Conservation (phyloP, 768 basidiomycete species). For the Krasilnikovozyma curviuscula region DNA sequence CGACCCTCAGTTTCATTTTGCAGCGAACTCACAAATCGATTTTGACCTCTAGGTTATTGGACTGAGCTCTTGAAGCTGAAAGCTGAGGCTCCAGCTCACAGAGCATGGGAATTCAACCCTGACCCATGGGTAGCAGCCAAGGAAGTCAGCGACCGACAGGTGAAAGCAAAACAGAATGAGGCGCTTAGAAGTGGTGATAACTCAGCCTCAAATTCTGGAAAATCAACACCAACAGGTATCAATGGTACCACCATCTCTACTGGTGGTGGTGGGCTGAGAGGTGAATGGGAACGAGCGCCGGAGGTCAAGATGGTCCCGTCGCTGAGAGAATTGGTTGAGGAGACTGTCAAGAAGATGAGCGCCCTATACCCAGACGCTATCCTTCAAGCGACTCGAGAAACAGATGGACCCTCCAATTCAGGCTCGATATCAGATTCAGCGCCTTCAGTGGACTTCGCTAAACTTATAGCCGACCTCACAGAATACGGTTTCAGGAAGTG, state of each 20-base stretch:
- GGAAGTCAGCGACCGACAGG: constrained; percentile 47
- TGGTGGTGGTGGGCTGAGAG: constrained; percentile 28
- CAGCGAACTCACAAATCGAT: too few relatives aligned
- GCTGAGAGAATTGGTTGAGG: constrained; percentile 63
- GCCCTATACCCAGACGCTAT: constrained; percentile 25
- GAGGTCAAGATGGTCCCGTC: constrained; percentile 68
- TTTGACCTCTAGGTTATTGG: too few relatives aligned
- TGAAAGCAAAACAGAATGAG: constrained; percentile 33
- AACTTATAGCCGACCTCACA: constrained; percentile 19
- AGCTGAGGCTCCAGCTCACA: constrained; percentile 44
- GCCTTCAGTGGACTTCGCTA: constrained; percentile 33
- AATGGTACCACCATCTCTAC: constrained; percentile 1
- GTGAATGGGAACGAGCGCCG: constrained; percentile 26
- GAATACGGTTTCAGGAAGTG: too few relatives aligned
- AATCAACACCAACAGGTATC: constrained; percentile 16
- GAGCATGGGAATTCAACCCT: constrained; percentile 67
- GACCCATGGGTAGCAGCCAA: constrained; percentile 66
- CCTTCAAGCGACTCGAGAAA: constrained; percentile 23
- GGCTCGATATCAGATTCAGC: too few relatives aligned
- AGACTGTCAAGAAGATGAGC: constrained; percentile 44
- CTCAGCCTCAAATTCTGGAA: constrained; percentile 27
- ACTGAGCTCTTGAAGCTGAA: constrained; percentile 50
- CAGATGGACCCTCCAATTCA: too few relatives aligned
- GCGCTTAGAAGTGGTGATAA: constrained; percentile 7
- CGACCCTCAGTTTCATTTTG: too few relatives aligned